Evolutionary conservation across 2,329 filamentous ascomycete species (phyloP).

Genomic region (Neodidymelliopsis sp.): DNA sequence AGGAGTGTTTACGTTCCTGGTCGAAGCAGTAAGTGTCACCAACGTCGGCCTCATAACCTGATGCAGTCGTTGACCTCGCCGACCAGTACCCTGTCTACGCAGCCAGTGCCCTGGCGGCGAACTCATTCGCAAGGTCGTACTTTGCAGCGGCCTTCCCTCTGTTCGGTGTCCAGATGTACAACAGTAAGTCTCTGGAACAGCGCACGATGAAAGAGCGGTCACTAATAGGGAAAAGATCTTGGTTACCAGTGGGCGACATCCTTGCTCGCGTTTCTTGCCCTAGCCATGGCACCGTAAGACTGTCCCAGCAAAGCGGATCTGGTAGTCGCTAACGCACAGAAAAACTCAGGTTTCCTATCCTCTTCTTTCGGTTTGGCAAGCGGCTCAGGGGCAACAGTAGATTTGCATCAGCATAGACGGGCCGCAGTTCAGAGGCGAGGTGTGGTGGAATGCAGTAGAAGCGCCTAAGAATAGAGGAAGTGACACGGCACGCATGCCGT

Average conservation of each 20-base stretch:
- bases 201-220: conserved; percentile 52
- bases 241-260: conserved; percentile 61
- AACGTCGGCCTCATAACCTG: conserved; percentile 31
- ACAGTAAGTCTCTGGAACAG: conserved; percentile 52
- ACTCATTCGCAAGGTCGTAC: conserved; percentile 57
- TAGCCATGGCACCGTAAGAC: conserved; percentile 58
- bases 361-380: conserved; percentile 60
- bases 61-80: conserved; percentile 32
- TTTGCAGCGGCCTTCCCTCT: conserved; percentile 59
- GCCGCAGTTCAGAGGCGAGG: conserved; percentile 15
- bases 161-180: conserved; percentile 61
- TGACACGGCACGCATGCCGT: conserved; percentile 45
- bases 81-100: conserved; percentile 58
- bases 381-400: conserved; percentile 56
- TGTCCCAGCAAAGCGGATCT: conserved; percentile 33
- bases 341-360: conserved; percentile 50
- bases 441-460: conserved; percentile 23
- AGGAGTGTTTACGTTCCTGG: conserved; percentile 88
- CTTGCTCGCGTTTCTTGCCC: conserved; percentile 56
- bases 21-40: conserved; percentile 60
- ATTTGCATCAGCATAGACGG: conserved; percentile 52
- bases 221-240: conserved; percentile 52
- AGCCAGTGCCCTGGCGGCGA: conserved; percentile 59
- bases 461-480: conserved; percentile 45
- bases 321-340: conserved; percentile 43